These are phyloP conservation scores for Apiospora hydei DNA, from an alignment of 2,329 filamentous ascomycete species.

Conservation along the genomic window DNA sequence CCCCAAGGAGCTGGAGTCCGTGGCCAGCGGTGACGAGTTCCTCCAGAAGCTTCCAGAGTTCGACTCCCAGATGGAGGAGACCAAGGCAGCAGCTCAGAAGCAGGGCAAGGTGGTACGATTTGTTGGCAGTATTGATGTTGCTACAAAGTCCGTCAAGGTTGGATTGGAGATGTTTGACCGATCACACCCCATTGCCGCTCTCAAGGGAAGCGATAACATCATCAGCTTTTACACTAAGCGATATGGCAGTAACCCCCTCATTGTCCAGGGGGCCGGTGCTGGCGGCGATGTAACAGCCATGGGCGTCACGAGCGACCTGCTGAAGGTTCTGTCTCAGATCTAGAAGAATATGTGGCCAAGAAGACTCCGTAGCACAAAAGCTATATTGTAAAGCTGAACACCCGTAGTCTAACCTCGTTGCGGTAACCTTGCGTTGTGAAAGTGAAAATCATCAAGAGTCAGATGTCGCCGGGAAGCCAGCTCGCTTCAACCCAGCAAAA, in stretches of 20 bases:
- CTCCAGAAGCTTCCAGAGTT: slow-evolving; percentile 80
- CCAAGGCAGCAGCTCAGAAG: slow-evolving; percentile 84
- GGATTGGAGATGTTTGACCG: slow-evolving; percentile 89
- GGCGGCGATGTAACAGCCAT: slow-evolving; percentile 97
- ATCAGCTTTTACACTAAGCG: slow-evolving; percentile 98
- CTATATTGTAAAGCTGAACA: slow-evolving; percentile 20
- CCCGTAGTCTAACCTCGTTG: slow-evolving; percentile 6
- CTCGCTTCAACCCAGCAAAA: neutral
- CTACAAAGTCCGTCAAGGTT: slow-evolving; percentile 84
- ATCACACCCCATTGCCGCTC: slow-evolving; percentile 87
- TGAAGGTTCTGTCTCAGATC: slow-evolving; percentile 84
- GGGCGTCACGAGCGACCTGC: slow-evolving; percentile 92
- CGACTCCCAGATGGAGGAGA: slow-evolving; percentile 87
- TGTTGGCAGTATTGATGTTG: slow-evolving; percentile 90
- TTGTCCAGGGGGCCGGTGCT: slow-evolving; percentile 92
- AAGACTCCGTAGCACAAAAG: slow-evolving; percentile 6
- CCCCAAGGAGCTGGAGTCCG: slow-evolving; percentile 82
- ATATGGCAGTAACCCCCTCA: slow-evolving; percentile 89
- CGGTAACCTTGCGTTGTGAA: neutral
- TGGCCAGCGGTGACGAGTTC: slow-evolving; percentile 83
- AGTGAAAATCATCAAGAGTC: slow-evolving; percentile 10
- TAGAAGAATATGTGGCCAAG: slow-evolving; percentile 37
- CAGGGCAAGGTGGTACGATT: slow-evolving; percentile 93
- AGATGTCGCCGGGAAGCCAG: slow-evolving; percentile 9
- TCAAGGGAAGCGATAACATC: slow-evolving; percentile 98